phyloP scores from a whole-genome alignment of 1,139 yeast species.

The Debaryomyces coudertii region DNA sequence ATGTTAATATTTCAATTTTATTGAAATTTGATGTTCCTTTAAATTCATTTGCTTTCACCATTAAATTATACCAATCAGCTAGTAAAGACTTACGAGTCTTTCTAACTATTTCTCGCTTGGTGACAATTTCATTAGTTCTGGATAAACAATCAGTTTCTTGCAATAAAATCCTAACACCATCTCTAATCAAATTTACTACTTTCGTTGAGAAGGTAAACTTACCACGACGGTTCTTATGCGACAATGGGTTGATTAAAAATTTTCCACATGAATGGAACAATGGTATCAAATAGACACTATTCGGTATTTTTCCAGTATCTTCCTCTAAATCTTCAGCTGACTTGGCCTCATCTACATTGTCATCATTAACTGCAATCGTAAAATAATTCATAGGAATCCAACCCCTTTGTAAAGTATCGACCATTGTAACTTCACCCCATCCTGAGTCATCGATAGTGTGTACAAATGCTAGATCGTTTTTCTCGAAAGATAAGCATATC shows the following conservation, averaged over 20 bases:
- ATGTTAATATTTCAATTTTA: slow-evolving; percentile 70
- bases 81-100: slow-evolving; percentile 76
- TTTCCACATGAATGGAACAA: slow-evolving; percentile 75
- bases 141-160: slow-evolving; percentile 85
- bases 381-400: slow-evolving; percentile 98
- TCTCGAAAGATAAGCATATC: slow-evolving; percentile 81
- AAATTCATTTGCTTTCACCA: slow-evolving; percentile 83
- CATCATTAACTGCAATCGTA: slow-evolving; percentile 56
- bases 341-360: slow-evolving; percentile 21
- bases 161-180: slow-evolving; percentile 78
- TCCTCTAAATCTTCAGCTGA: slow-evolving; percentile 23
- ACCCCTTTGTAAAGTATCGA: slow-evolving; percentile 74
- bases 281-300: slow-evolving; percentile 55
- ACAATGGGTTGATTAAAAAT: slow-evolving; percentile 71
- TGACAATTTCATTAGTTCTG: slow-evolving; percentile 77
- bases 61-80: slow-evolving; percentile 89
- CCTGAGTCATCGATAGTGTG: slow-evolving; percentile 92
- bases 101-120: slow-evolving; percentile 67
- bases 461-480: slow-evolving; percentile 80
- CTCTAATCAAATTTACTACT: slow-evolving; percentile 58
- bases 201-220: slow-evolving; percentile 50
- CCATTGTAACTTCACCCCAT: slow-evolving; percentile 94
- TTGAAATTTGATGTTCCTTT: slow-evolving; percentile 68
- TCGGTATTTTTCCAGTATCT: slow-evolving; percentile 34
- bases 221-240: slow-evolving; percentile 45